A percentile compares a stretch with the other conserved stretches of the same genome.
phyloP scores from a whole-genome alignment of 805 yeast genomes.

The Hanseniaspora vineae region DNA sequence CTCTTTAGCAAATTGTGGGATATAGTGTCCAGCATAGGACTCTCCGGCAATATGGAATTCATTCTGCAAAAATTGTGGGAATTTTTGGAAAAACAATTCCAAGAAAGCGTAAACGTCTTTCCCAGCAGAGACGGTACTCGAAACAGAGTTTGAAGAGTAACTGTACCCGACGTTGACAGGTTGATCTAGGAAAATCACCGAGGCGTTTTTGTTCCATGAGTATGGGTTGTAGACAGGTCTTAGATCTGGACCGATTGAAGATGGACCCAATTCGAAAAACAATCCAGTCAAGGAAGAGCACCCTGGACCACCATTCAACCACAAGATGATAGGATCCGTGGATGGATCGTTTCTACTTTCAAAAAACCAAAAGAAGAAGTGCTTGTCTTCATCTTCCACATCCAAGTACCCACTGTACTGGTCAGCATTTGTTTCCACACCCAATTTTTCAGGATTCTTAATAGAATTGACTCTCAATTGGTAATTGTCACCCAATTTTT shows the following conservation, averaged over 20 bases:
- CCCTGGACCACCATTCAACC: slow-evolving; percentile 97
- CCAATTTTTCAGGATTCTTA: slow-evolving; percentile 48
- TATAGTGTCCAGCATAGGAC: slow-evolving; percentile 88
- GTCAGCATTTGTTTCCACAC: slow-evolving; percentile 54
- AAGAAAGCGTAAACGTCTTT: slow-evolving; percentile 70
- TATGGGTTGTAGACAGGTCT: slow-evolving; percentile 67
- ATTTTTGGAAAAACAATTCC: slow-evolving; percentile 66
- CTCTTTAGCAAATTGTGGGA: slow-evolving; percentile 79
- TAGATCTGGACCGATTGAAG: slow-evolving; percentile 50
- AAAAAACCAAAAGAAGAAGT: slow-evolving; percentile 73
- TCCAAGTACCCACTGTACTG: slow-evolving; percentile 83
- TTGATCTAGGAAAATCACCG: slow-evolving; percentile 84
- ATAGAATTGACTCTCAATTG: slow-evolving; percentile 11
- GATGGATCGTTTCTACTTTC: slow-evolving; percentile 83
- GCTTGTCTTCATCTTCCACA: slow-evolving; percentile 72
- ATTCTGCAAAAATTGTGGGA: slow-evolving; percentile 35
- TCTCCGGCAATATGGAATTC: slow-evolving; percentile 88
- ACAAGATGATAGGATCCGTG: slow-evolving; percentile 70
- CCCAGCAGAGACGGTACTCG: slow-evolving; percentile 71
- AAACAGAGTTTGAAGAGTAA: slow-evolving; percentile 25
- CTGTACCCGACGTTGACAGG: slow-evolving; percentile 92
- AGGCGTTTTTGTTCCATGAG: slow-evolving; percentile 88
- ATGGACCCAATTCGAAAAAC: slow-evolving; percentile 85
- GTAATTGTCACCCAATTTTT: slow-evolving; percentile 5
- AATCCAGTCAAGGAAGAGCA: slow-evolving; percentile 86